These are phyloP conservation scores for Exophiala oligosperma DNA, from an alignment of 2,329 filamentous ascomycete species.

Conservation along the genomic window DNA sequence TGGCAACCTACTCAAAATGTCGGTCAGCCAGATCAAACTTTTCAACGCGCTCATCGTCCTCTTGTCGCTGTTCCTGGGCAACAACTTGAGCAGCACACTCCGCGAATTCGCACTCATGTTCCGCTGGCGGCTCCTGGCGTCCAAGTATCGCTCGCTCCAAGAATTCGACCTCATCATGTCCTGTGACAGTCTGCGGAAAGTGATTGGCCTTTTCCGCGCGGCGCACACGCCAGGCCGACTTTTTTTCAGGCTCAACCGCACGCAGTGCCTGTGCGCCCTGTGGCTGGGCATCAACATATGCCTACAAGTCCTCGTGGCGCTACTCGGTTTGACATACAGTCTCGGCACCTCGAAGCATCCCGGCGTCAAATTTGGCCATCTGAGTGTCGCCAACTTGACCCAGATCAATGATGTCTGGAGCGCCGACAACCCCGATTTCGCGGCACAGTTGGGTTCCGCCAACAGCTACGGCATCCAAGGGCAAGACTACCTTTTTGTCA, in stretches of 20 bases:
- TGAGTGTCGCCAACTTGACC: constrained; percentile 86
- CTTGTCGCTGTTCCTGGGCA: constrained; percentile 25
- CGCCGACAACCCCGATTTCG: constrained; percentile 11
- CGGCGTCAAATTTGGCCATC: constrained; percentile 91
- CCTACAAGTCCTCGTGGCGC: constrained; percentile 25
- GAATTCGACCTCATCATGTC: constrained; percentile 30
- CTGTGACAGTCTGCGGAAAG: constrained; percentile 27
- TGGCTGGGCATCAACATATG: constrained; percentile 25
- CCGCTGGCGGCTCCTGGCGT: constrained; percentile 28
- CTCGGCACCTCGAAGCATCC: constrained; percentile 22
- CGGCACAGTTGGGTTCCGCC: constrained; percentile 22
- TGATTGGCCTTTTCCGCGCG: constrained; percentile 23
- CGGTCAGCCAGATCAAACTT: constrained; percentile 21
- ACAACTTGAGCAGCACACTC: constrained; percentile 24
- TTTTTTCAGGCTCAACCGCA: constrained; percentile 22
- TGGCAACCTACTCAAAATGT: constrained; percentile 17
- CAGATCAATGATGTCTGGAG: constrained; percentile 58
- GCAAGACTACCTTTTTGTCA: constrained; percentile 23
- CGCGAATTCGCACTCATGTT: constrained; percentile 26
- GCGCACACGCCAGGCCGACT: constrained; percentile 15
- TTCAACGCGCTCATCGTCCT: constrained; percentile 30
- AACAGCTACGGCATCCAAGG: constrained; percentile 25
- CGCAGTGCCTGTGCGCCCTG: constrained; percentile 24
- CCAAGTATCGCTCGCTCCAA: constrained; percentile 25
- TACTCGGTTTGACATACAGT: constrained; percentile 29